Percentiles rank a stretch among this genome's conserved stretches.
These are phyloP conservation scores for Neospermospora avenae DNA, from an alignment of 2,329 filamentous ascomycete genomes.

Conservation along the genomic window DNA sequence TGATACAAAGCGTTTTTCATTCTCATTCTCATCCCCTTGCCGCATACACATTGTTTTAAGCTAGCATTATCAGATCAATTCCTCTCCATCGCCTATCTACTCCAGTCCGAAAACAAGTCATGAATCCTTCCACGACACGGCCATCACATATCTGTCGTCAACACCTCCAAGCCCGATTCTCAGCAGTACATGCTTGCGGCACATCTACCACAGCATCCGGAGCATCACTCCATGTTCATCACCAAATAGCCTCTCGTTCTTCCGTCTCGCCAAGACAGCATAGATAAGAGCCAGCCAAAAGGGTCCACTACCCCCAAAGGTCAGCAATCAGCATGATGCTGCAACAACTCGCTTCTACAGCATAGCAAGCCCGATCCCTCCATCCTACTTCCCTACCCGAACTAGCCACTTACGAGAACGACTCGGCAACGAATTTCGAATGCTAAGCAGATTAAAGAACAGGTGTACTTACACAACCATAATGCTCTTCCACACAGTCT, in stretches of 20 bases:
- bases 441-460: background rate
- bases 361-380: no score
- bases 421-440: background rate
- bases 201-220: background rate
- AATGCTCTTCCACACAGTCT: background rate
- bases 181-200: background rate
- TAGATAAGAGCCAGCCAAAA: background rate
- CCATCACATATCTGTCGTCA: background rate
- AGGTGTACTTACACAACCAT: slow-evolving; percentile 1
- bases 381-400: no score
- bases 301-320: background rate
- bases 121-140: background rate
- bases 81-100: no score
- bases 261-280: background rate
- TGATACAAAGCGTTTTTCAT: no score
- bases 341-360: no score
- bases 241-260: background rate
- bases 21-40: no score
- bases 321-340: no score
- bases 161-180: background rate
- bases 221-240: background rate
- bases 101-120: no score
- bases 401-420: no score
- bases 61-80: no score
- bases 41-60: no score